These are phyloP conservation scores for Cyberlindnera samutprakarnensis DNA, from an alignment of 805 yeast species.

Conservation along the genomic window DNA sequence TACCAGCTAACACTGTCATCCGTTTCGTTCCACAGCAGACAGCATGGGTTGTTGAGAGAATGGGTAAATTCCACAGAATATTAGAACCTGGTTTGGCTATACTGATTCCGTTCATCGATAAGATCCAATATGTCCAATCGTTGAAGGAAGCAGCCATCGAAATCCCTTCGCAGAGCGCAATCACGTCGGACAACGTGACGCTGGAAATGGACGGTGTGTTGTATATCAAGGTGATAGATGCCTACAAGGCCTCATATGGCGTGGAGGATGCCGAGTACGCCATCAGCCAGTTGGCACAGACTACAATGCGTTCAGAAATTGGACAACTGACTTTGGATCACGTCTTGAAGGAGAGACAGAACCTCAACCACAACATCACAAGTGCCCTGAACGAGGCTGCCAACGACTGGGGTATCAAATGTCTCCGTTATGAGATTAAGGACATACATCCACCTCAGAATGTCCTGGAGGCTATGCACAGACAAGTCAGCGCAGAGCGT, in stretches of 20 bases:
- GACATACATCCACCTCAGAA: slow-evolving; percentile 84
- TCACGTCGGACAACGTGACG: slow-evolving; percentile 80
- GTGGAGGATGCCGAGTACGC: slow-evolving; percentile 87
- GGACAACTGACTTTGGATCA: slow-evolving; percentile 77
- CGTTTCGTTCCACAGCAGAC: slow-evolving; percentile 86
- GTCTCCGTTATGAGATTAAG: slow-evolving; percentile 78
- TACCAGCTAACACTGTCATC: slow-evolving; percentile 70
- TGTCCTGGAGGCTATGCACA: slow-evolving; percentile 85
- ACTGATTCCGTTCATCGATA: slow-evolving; percentile 65
- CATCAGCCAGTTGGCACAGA: slow-evolving; percentile 77
- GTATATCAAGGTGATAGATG: slow-evolving; percentile 69
- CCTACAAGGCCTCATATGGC: slow-evolving; percentile 81
- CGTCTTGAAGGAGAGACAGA: slow-evolving; percentile 70
- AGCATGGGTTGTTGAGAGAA: slow-evolving; percentile 86
- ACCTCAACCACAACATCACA: slow-evolving; percentile 66
- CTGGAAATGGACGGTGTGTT: slow-evolving; percentile 80
- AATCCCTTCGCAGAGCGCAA: slow-evolving; percentile 77
- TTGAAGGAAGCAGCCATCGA: slow-evolving; percentile 81
- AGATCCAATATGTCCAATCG: slow-evolving; percentile 74
- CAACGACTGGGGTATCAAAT: slow-evolving; percentile 75
- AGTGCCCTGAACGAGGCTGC: slow-evolving; percentile 81
- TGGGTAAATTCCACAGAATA: slow-evolving; percentile 72
- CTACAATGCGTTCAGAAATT: slow-evolving; percentile 86
- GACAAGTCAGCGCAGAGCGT: slow-evolving; percentile 83
- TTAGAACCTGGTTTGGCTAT: slow-evolving; percentile 75